Percentiles rank a stretch among this genome's conserved stretches.
phyloP scores from a whole-genome alignment of 2,329 filamentous ascomycete species.

The Botrytis paeoniae region DNA sequence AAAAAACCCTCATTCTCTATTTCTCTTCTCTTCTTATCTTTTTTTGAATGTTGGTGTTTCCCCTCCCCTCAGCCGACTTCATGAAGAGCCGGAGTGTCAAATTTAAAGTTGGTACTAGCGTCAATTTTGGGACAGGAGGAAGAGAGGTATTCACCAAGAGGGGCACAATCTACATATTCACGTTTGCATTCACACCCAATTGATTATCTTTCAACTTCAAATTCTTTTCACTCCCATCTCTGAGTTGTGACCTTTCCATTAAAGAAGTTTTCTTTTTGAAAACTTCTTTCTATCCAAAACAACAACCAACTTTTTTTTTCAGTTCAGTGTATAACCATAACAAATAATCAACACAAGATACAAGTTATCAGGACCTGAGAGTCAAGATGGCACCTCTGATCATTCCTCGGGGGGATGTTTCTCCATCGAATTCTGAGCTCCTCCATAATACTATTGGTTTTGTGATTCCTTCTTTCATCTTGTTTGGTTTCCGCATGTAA shows the following conservation, averaged over 20 bases:
- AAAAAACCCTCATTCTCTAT: neutral
- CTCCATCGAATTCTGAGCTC: slow-evolving; percentile 25
- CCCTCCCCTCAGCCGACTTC: slow-evolving; percentile 4
- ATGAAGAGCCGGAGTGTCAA: slow-evolving; percentile 16
- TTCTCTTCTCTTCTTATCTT: neutral
- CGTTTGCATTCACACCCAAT: neutral
- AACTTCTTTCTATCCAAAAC: neutral
- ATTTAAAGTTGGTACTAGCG: slow-evolving; percentile 18
- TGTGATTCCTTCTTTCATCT: slow-evolving; percentile 23
- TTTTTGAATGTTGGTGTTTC: slow-evolving; percentile 10
- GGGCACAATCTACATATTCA: neutral
- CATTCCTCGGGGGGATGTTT: slow-evolving; percentile 20
- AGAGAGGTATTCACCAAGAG: neutral
- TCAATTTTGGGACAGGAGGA: neutral
- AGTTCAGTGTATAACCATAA: neutral
- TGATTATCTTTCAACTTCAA: neutral
- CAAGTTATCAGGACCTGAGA: neutral
- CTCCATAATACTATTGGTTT: slow-evolving; percentile 30
- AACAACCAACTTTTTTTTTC: neutral
- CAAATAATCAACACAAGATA: neutral
- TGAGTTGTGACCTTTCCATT: no score
- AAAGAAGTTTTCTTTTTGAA: neutral
- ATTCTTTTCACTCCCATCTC: neutral
- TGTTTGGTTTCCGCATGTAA: slow-evolving; percentile 28
- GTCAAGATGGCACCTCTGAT: neutral